These are phyloP conservation scores for Termitomyces sp. DNA, from an alignment of 768 basidiomycete genomes.

Conservation along the genomic window DNA sequence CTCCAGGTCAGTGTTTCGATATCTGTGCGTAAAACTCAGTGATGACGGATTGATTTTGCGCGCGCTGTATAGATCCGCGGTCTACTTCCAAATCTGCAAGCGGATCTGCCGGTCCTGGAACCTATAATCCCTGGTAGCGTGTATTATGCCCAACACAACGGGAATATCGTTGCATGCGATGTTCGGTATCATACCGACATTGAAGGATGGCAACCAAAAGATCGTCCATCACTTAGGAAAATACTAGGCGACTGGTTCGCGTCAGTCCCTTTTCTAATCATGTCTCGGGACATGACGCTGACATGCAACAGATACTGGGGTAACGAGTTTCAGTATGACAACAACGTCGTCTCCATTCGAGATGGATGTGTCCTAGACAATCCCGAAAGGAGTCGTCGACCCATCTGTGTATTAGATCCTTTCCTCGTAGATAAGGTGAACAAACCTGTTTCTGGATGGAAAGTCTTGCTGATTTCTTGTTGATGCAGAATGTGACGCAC, in stretches of 20 bases:
- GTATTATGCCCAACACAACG: slow-evolving; percentile 27
- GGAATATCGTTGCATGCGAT: slow-evolving; percentile 21
- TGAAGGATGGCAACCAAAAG: slow-evolving; percentile 8
- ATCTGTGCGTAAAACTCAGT: neutral
- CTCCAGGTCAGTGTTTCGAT: slow-evolving; percentile 39
- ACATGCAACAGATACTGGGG: slow-evolving; percentile 39
- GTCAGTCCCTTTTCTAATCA: slow-evolving; percentile 21
- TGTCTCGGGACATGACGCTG: neutral
- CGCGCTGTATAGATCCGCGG: slow-evolving; percentile 27
- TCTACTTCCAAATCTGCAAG: slow-evolving; percentile 49
- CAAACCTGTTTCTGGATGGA: neutral
- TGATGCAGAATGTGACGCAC: slow-evolving; percentile 4
- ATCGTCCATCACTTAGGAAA: slow-evolving; percentile 10
- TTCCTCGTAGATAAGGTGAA: slow-evolving; percentile 6
- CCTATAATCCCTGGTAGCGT: slow-evolving; percentile 7
- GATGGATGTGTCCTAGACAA: slow-evolving; percentile 1
- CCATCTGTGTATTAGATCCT: slow-evolving; percentile 7
- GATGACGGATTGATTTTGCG: neutral
- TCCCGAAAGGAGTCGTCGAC: neutral
- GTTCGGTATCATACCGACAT: slow-evolving; percentile 17
- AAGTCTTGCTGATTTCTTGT: neutral
- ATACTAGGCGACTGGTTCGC: slow-evolving; percentile 35
- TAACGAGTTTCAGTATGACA: slow-evolving; percentile 26
- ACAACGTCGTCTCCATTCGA: slow-evolving; percentile 1
- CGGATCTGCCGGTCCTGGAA: slow-evolving; percentile 17